These are phyloP conservation scores for Teratosphaeria viscida DNA, from an alignment of 2,329 filamentous ascomycete genomes.

Conservation along the genomic window DNA sequence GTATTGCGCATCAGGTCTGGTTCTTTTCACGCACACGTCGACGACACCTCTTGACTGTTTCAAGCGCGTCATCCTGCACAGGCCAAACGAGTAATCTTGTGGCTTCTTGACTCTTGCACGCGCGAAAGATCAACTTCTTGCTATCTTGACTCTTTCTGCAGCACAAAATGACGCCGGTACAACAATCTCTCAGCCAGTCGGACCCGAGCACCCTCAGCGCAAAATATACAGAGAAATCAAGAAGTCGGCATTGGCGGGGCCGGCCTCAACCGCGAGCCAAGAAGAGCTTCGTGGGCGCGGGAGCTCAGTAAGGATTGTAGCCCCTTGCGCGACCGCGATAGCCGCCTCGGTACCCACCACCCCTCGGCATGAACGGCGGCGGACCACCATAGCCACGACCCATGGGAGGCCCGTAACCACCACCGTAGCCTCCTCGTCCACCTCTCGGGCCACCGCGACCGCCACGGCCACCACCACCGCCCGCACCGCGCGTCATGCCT, in stretches of 20 bases:
- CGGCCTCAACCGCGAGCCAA: not conserved
- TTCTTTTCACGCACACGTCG: not conserved
- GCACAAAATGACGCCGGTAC: not conserved
- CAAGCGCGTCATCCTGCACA: not conserved
- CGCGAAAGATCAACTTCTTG: not conserved
- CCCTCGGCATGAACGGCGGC: constrained; percentile 11
- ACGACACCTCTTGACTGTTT: not conserved
- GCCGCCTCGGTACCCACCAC: constrained; percentile 30
- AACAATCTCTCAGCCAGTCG: no score
- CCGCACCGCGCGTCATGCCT: constrained; percentile 79
- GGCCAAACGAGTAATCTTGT: not conserved
- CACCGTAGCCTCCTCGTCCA: constrained; percentile 29
- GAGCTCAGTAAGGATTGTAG: constrained; percentile 27
- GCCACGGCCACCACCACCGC: constrained; percentile 42
- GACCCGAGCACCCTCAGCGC: not conserved
- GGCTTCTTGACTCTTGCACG: not conserved
- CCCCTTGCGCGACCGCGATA: constrained; percentile 26
- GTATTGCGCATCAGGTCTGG: not conserved
- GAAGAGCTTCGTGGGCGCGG: not conserved
- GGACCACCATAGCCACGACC: constrained; percentile 29
- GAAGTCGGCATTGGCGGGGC: not conserved
- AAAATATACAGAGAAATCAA: not conserved
- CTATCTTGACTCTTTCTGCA: constrained; percentile 1
- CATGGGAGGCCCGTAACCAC: constrained; percentile 40
- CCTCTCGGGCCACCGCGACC: constrained; percentile 38